phyloP scores from a whole-genome alignment of 441 rosid genomes.

The Arabidopsis hybrid region DNA sequence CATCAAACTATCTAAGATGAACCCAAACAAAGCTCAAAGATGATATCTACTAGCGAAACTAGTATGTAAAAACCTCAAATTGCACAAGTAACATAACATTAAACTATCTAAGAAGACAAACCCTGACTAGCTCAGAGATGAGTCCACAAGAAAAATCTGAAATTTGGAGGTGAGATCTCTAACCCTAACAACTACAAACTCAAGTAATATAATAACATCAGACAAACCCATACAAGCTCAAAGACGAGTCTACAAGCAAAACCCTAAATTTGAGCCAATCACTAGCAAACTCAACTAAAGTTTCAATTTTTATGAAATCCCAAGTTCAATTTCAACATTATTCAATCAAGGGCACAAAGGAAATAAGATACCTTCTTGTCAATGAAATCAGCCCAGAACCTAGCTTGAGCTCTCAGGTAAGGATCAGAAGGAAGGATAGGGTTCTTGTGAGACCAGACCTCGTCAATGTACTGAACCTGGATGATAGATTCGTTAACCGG shows the following conservation, averaged over 20 bases:
- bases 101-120: too few species aligned
- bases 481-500: slow-evolving; percentile 47
- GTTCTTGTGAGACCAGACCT: slow-evolving; percentile 48
- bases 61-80: neutral
- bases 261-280: neutral
- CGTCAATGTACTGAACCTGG: slow-evolving; percentile 50
- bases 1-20: neutral
- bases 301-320: neutral
- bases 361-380: slow-evolving; percentile 48
- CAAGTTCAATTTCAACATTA: neutral
- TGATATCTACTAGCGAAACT: neutral
- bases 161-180: neutral
- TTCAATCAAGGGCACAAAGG: neutral
- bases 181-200: too few species aligned
- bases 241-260: neutral
- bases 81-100: neutral
- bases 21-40: slow-evolving; percentile 6
- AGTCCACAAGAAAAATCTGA: neutral
- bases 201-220: too few species aligned
- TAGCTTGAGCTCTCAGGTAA: slow-evolving; percentile 47
- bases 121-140: neutral
- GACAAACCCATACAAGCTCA: neutral
- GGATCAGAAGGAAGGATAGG: slow-evolving; percentile 55
- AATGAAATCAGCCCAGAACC: slow-evolving; percentile 54
- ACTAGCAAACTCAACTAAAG: slow-evolving; percentile 2